These are phyloP conservation scores for Cyanidioschyzon merolae DNA, from an alignment of 23 red algal species.

Conservation along the genomic window DNA sequence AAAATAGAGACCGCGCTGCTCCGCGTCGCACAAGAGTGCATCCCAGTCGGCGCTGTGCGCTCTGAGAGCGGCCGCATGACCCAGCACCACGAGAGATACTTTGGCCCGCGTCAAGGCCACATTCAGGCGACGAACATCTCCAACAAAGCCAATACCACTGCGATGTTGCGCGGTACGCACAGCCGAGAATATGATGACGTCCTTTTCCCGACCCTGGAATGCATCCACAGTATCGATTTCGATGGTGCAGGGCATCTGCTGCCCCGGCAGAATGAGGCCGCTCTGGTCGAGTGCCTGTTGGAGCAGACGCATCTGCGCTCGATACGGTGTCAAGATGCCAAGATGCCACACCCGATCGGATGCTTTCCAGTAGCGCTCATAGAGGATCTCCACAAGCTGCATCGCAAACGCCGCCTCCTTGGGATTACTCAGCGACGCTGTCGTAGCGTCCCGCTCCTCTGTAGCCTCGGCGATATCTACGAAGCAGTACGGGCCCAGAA, in stretches of 20 bases:
- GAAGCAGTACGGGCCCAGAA: constrained; percentile 62
- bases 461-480: constrained; percentile 17
- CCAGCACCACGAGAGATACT: constrained; percentile 66
- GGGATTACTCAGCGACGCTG: neutral
- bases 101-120: constrained; percentile 76
- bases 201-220: constrained; percentile 82
- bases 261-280: neutral
- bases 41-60: constrained; percentile 35
- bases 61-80: constrained; percentile 34
- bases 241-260: constrained; percentile 13
- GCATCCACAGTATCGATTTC: constrained; percentile 90
- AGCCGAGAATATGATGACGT: constrained; percentile 55
- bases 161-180: constrained; percentile 38
- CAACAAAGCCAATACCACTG: constrained; percentile 76
- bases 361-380: neutral
- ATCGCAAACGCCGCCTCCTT: neutral
- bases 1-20: constrained; percentile 45
- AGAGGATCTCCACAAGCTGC: neutral
- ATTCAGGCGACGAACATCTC: constrained; percentile 78
- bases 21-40: constrained; percentile 54
- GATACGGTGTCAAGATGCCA: constrained; percentile 64
- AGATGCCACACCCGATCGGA: constrained; percentile 5
- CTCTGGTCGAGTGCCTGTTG: constrained; percentile 36
- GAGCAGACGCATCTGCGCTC: constrained; percentile 14
- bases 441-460: neutral